These are phyloP conservation scores for Starmerella floris DNA, from an alignment of 805 yeast species.

Conservation along the genomic window DNA sequence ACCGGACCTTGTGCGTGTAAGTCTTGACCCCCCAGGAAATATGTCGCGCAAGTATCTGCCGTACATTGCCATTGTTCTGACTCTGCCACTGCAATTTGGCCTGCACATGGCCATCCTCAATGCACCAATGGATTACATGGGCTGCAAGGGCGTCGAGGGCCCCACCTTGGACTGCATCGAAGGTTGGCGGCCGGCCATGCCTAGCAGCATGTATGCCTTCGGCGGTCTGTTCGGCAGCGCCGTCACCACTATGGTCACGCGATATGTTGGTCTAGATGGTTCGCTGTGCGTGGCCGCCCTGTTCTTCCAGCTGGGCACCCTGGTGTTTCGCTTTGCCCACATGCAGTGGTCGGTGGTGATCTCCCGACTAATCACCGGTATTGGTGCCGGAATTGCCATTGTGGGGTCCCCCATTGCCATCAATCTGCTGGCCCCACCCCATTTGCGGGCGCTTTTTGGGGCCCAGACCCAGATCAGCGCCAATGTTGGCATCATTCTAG, in stretches of 20 bases:
- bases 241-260: constrained; percentile 52
- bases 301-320: constrained; percentile 46
- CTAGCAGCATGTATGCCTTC: constrained; percentile 64
- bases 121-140: constrained; percentile 65
- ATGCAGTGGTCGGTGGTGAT: constrained; percentile 34
- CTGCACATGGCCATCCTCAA: constrained; percentile 90
- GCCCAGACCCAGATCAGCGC: constrained; percentile 80
- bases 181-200: constrained; percentile 50
- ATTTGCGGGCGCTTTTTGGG: constrained; percentile 64
- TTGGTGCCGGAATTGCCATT: constrained; percentile 77
- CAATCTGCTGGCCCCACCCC: constrained; percentile 63
- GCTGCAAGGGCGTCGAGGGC: constrained; percentile 34
- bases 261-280: constrained; percentile 46
- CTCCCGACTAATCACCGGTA: constrained; percentile 70
- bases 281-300: constrained; percentile 39
- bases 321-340: constrained; percentile 41
- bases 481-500: constrained; percentile 68
- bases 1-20: no score
- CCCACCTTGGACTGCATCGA: constrained; percentile 38
- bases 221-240: constrained; percentile 75
- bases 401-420: constrained; percentile 76
- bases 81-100: constrained; percentile 56
- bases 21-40: no score
- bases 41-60: neutral
- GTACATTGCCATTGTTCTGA: constrained; percentile 1